Evolutionary conservation across 371 early-diverging fungal species (phyloP).

Genomic region (Dichotomocladium elegans): DNA sequence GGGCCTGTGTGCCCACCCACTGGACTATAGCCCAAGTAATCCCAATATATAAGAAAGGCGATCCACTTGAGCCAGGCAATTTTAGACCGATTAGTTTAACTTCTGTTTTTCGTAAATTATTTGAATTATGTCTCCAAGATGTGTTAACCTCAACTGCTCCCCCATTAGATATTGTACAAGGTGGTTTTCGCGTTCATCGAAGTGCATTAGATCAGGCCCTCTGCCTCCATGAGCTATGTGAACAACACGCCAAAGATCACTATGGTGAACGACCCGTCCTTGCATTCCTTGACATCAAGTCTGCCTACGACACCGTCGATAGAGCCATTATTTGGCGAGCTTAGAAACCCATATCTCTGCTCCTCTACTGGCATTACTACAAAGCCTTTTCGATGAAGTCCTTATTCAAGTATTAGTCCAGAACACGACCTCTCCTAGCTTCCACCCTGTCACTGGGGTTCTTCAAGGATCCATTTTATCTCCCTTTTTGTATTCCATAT

Average conservation of each 20-base stretch:
- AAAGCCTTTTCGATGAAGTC: slow-evolving; percentile 14
- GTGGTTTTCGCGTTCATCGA: slow-evolving; percentile 22
- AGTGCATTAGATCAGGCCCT: slow-evolving; percentile 28
- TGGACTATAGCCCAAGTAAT: slow-evolving; percentile 11
- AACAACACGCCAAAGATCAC: background rate
- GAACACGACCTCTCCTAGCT: too few species aligned
- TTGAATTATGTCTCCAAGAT: too few species aligned
- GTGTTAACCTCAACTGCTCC: too few species aligned
- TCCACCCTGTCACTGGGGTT: too few species aligned
- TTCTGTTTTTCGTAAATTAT: too few species aligned
- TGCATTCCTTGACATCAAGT: slow-evolving; percentile 16
- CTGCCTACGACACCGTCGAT: slow-evolving; percentile 14
- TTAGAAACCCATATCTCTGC: background rate
- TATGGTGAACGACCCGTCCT: slow-evolving; percentile 2
- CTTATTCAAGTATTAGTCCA: slow-evolving; percentile 4
- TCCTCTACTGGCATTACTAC: slow-evolving; percentile 4
- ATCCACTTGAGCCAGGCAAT: too few species aligned
- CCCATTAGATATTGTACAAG: slow-evolving; percentile 26
- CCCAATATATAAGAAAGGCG: slow-evolving; percentile 20
- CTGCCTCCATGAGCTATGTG: slow-evolving; percentile 16
- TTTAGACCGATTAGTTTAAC: too few species aligned
- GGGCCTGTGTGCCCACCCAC: background rate
- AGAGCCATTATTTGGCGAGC: slow-evolving; percentile 7
- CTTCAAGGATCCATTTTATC: too few species aligned
- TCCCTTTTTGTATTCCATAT: too few species aligned